These are phyloP conservation scores for Phoma herbarum DNA, from an alignment of 2,329 filamentous ascomycete species.

Conservation along the genomic window DNA sequence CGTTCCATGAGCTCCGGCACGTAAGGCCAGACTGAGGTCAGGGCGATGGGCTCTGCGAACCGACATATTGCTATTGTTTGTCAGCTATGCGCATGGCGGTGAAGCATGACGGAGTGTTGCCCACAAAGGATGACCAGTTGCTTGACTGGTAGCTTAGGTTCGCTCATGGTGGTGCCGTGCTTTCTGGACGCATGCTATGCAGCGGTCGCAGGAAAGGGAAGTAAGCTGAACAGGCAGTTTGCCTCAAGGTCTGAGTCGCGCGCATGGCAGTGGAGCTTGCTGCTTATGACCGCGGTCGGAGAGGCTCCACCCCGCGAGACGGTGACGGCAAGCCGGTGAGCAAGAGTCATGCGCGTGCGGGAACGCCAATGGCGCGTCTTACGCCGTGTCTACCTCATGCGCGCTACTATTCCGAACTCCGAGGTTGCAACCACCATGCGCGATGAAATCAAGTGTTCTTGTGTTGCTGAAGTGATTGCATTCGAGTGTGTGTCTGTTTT, in stretches of 20 bases:
- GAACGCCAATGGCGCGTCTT: slow-evolving; percentile 18
- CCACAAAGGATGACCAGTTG: slow-evolving; percentile 53
- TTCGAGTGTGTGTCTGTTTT: no score
- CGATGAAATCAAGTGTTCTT: background rate
- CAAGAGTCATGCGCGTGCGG: slow-evolving; percentile 21
- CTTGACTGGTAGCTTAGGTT: slow-evolving; percentile 50
- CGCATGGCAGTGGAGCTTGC: slow-evolving; percentile 16
- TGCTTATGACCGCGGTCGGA: slow-evolving; percentile 9
- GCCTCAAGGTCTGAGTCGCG: slow-evolving; percentile 12
- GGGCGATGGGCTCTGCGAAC: slow-evolving; percentile 88
- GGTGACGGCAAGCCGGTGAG: slow-evolving; percentile 25
- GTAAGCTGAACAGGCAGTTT: background rate
- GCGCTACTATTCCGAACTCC: slow-evolving; percentile 13
- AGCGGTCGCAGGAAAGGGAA: background rate
- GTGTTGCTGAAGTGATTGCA: background rate
- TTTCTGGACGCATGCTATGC: slow-evolving; percentile 19
- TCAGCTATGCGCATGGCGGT: slow-evolving; percentile 11
- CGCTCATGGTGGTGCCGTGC: slow-evolving; percentile 42
- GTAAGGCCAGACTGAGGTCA: slow-evolving; percentile 96
- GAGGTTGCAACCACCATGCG: background rate
- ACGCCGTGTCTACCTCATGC: background rate
- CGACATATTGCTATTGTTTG: slow-evolving; percentile 80
- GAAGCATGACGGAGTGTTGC: background rate
- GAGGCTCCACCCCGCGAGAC: slow-evolving; percentile 25
- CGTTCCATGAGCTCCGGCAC: slow-evolving; percentile 66